These are phyloP conservation scores for Penicillium sp. DNA, from an alignment of 2,329 filamentous ascomycete species.

Conservation along the genomic window DNA sequence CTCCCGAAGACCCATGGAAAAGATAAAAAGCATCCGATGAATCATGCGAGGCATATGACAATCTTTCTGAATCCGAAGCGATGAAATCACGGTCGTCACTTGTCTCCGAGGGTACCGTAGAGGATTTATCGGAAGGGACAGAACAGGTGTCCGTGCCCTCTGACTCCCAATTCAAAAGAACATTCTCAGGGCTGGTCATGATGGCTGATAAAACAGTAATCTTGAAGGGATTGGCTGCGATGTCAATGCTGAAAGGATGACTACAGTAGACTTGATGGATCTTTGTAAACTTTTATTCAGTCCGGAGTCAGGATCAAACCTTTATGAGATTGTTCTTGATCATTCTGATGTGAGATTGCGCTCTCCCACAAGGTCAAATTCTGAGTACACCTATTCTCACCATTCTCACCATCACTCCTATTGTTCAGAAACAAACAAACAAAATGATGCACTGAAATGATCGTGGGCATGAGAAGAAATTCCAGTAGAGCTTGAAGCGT, in stretches of 20 bases:
- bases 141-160: neutral
- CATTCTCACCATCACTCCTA: no score
- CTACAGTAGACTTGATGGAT: neutral
- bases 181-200: neutral
- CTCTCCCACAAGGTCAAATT: no score
- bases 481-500: no score
- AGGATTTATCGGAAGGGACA: neutral
- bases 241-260: neutral
- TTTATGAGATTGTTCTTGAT: no score
- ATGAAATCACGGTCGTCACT: neutral
- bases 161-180: neutral
- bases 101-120: neutral
- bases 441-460: no score
- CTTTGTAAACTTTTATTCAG: neutral
- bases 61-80: neutral
- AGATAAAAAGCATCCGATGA: neutral
- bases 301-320: neutral
- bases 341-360: no score
- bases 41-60: neutral
- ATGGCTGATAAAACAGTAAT: neutral
- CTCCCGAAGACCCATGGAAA: neutral
- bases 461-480: no score
- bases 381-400: no score
- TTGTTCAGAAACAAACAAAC: no score
- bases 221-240: neutral